phyloP scores from a whole-genome alignment of 129 eudicot species.

The Centaurea solstitialis region DNA sequence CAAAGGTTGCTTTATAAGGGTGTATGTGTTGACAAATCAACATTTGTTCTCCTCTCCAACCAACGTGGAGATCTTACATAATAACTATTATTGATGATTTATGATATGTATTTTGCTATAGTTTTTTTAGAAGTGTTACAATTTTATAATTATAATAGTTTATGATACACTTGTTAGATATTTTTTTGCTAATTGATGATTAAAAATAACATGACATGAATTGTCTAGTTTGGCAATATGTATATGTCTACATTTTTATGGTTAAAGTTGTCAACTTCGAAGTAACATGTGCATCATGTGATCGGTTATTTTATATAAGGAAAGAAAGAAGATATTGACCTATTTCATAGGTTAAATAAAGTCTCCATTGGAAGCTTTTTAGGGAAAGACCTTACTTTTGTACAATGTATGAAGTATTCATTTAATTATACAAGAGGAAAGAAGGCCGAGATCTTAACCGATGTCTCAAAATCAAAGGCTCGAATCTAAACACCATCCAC shows the following conservation, averaged over 20 bases:
- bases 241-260: background rate
- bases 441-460: background rate
- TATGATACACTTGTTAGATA: background rate
- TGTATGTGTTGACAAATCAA: too few species aligned
- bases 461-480: background rate
- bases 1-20: too few species aligned
- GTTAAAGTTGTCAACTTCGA: background rate
- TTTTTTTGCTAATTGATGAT: background rate
- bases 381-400: background rate
- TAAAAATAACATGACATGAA: background rate
- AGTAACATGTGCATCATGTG: constrained; percentile 6
- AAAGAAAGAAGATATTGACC: background rate
- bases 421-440: background rate
- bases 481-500: background rate
- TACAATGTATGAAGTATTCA: background rate
- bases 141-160: background rate
- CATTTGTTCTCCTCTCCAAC: too few species aligned
- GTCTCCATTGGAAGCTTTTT: background rate
- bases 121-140: background rate
- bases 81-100: background rate
- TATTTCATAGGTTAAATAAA: background rate
- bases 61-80: too few species aligned
- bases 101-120: background rate
- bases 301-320: background rate
- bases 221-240: background rate